Evolutionary conservation across 169 alveolate species (phyloP).

Genomic region (Plasmodium gonderi): DNA sequence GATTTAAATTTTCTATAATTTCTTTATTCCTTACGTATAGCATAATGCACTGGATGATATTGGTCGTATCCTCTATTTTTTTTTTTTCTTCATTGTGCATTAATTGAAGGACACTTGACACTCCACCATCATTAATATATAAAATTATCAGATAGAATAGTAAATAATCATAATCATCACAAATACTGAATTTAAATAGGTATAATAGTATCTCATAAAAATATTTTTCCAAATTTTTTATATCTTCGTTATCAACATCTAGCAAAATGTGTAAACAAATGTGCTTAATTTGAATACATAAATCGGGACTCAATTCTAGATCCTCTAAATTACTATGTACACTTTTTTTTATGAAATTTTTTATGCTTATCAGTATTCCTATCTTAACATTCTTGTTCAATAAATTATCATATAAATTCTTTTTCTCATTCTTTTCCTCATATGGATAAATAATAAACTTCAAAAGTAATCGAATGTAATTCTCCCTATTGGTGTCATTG

Average conservation of each 20-base stretch:
- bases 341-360: conserved; percentile 51
- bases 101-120: not conserved
- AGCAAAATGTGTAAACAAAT: conserved; percentile 55
- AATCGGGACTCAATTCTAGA: conserved; percentile 21
- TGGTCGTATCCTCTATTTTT: not conserved
- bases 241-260: conserved; percentile 44
- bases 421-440: conserved; percentile 25
- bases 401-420: conserved; percentile 6
- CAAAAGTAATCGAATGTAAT: conserved; percentile 25
- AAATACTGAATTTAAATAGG: conserved; percentile 26
- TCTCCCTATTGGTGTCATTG: conserved; percentile 29
- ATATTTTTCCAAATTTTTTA: conserved; percentile 18
- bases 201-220: conserved; percentile 17
- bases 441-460: conserved; percentile 55
- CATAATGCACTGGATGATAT: conserved; percentile 32
- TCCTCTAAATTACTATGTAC: conserved; percentile 53
- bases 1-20: conserved; percentile 1
- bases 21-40: conserved; percentile 26
- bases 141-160: conserved; percentile 17
- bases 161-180: conserved; percentile 62
- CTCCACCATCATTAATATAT: conserved; percentile 12
- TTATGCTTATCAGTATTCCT: conserved; percentile 49
- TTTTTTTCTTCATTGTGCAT: conserved; percentile 40
- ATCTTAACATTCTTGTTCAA: conserved; percentile 50
- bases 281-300: conserved; percentile 44